Conservation (phyloP, 305 asterid genomes). For the Striga hermonthica region DNA sequence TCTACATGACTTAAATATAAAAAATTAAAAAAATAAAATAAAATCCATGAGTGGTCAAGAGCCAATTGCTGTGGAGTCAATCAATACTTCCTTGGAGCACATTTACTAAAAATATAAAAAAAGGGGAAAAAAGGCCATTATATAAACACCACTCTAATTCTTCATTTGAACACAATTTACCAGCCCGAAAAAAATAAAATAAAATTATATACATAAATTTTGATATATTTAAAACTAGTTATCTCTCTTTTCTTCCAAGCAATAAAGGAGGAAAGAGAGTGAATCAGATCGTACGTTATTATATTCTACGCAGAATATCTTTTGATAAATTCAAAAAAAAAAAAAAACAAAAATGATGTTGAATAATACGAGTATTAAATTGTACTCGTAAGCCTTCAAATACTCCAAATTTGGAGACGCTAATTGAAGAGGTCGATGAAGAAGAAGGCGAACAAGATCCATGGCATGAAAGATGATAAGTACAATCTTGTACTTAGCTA, state of each 20-base stretch:
- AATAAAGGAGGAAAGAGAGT: constrained; percentile 24
- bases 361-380: neutral
- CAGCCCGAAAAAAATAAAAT: neutral
- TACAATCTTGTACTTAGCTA: neutral
- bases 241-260: constrained; percentile 21
- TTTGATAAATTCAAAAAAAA: neutral
- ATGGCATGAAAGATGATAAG: constrained; percentile 1
- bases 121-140: neutral
- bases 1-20: too few relatives aligned
- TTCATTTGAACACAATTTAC: constrained; percentile 2
- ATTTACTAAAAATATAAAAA: neutral
- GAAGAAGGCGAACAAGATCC: constrained; percentile 23
- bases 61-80: too few relatives aligned
- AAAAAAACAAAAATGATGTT: constrained; percentile 4
- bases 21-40: too few relatives aligned
- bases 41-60: too few relatives aligned
- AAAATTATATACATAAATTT: too few relatives aligned
- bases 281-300: too few relatives aligned
- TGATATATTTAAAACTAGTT: too few relatives aligned
- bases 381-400: constrained; percentile 26
- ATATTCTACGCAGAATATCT: neutral
- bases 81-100: neutral
- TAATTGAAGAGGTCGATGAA: constrained; percentile 31
- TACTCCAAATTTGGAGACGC: constrained; percentile 30
- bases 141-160: neutral